phyloP scores from a whole-genome alignment of 345 rosid genomes.

The Noccaea caerulescens region DNA sequence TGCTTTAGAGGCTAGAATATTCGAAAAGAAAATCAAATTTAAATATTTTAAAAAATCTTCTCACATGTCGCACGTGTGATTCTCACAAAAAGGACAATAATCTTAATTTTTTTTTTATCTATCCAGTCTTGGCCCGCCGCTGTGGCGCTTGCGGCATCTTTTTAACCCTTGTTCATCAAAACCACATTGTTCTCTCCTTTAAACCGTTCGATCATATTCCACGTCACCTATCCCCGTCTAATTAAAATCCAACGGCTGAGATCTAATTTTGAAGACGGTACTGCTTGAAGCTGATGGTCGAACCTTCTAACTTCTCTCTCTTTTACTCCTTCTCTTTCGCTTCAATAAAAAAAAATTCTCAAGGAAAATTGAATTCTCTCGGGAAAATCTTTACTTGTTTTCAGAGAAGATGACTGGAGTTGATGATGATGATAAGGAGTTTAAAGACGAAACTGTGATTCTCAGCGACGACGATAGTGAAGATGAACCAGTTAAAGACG shows the following conservation, averaged over 20 bases:
- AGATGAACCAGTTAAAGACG: conserved; percentile 47
- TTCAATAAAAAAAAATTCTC: conserved; percentile 17
- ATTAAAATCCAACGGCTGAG: conserved; percentile 58
- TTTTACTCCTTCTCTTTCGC: conserved; percentile 15
- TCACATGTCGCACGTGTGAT: conserved; percentile 39
- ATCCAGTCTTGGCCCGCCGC: conserved; percentile 37
- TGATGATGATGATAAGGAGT: conserved; percentile 51
- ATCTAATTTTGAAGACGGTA: conserved; percentile 59
- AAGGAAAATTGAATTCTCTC: conserved; percentile 23
- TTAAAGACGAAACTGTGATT: conserved; percentile 48
- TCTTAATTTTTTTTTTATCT: background rate
- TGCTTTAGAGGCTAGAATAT: background rate
- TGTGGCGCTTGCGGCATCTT: conserved; percentile 23
- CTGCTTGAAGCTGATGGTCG: conserved; percentile 53
- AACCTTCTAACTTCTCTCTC: conserved; percentile 42
- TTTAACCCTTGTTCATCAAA: conserved; percentile 35
- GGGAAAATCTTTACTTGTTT: conserved; percentile 28
- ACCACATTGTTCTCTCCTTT: conserved; percentile 44
- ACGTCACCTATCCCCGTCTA: conserved; percentile 62
- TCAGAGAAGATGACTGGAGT: conserved; percentile 51
- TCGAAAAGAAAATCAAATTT: background rate
- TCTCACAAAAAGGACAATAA: background rate
- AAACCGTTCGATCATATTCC: conserved; percentile 53
- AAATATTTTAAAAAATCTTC: background rate
- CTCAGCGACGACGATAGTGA: conserved; percentile 47